Evolutionary conservation across 352 stramenopile species (phyloP), one percentile per base, ranked within the genome.

Genomic region (Phytopythium aichiense): DNA sequence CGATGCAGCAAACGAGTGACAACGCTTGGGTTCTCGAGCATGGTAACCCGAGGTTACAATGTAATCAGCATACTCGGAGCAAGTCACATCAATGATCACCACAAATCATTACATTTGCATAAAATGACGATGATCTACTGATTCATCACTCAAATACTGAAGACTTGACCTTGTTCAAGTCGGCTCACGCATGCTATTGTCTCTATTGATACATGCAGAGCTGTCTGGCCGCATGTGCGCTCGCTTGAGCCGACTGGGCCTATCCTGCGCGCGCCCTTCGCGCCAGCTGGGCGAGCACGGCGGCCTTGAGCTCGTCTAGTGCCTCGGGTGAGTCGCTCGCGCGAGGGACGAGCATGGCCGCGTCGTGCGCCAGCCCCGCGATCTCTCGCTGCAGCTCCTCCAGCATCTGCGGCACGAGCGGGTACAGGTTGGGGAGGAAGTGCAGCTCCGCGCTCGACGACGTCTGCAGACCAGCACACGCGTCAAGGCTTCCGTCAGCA

Each of bases 371-470:
- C 76, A 79, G 83, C 40, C 67, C 45, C 0, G 54, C 51, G 2
- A 86, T 45, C 7, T 71, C 76, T 11, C 42, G 52, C 46, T 85
- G 58, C 48, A 91, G 66, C 43, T 89, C 77, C 56, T 75, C 63
- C 13, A 86, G 63, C 81, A 91, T 91, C 62, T 84, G 77, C 3
- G 70, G 62, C 6, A 78, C 75, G 4, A 91, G 61, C 5, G 81
- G 70, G 51, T 86, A 89, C 38, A 88, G 58, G 30, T 86, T 86
- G 2, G 81, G 79, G 40, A 77, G 50, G 60, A 89, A 91, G 30
- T 72, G 69, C 23, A 91, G 61, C 28, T 84, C 73, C 13, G 64
- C 55, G 40, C 64, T 57, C 42, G 58, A 60, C 9, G 61, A 37
- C 28, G 61, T 60, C 81, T 74, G 25, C 28, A 59, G 54, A 42